Evolutionary conservation across 768 basidiomycete genomes (phyloP), one percentile per base, ranked within the genome.

Genomic region (Auriculariales sp.): DNA sequence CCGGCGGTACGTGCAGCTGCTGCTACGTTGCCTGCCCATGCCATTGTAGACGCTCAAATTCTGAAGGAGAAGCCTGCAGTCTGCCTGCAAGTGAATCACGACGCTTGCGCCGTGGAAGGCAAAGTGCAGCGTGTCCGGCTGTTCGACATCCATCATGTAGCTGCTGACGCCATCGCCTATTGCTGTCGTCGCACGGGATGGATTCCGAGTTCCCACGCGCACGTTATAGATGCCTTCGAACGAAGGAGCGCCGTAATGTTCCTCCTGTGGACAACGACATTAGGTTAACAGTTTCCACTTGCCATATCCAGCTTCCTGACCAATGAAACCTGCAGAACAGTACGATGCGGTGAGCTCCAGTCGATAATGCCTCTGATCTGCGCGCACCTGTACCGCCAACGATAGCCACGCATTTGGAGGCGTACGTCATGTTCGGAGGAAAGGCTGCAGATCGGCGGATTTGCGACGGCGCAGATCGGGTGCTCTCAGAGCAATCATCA

Each of bases 31-130:
- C 77, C 72, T 15, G 78, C 79, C 84, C 83, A 55, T 67, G 68
- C 68, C 72, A 71, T 55, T 86, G 83, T 14, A 82, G 69, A 9
- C 65, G 65, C 47, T 81, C 71, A 56, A 84, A 84, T 45, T 75
- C 65, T 28, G 68, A 61, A 0, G 68, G 66, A 3, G 72, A 67
- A 3, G 83, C 82, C 46, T 73, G 67, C 58, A 89, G 66, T 22
- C 85, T 62, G 1, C 83, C 83, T 27, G 85, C 83, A 29, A 87
- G 70, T 15, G 81, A 85, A 85, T 66, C 2, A 85, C 71, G 2
- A 74, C 69, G 30, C 66, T 59, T 2, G 85, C 80, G 52, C 65
- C 73, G 50, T 71, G 58, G 52, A 87, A 73, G 3, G 75, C 78
- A 3, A 62, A 54, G 7, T 47, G 39, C 7, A 83, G 62, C 0